Base-by-base conservation (phyloP, 2,329 filamentous ascomycete genomes). In the Cylindrodendrum hubeiense region DNA sequence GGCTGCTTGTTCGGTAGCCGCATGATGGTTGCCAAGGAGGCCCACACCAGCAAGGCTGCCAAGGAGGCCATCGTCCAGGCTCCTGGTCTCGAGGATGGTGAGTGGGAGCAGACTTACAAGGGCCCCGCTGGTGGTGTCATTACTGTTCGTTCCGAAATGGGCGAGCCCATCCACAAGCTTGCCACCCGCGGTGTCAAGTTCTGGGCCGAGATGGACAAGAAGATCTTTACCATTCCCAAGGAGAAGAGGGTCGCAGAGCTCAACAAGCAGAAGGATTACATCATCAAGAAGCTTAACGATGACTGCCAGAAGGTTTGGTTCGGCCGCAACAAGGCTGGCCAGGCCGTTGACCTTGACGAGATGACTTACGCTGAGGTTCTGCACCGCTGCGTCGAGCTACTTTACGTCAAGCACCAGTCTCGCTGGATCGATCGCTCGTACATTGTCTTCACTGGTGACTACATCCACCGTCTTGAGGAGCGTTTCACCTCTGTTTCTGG, bases 241-340 rank as follows among this genome's bases (percentile, higher is more conserved):
- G 94, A 95, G 77, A 97, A 98, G 86, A 91, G 94, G 44, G 85
- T 97, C 22, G 87, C 92, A 2, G 94, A 96, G 82, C 86, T 98
- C 44, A 93, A 94, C 85, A 97, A 96, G 84, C 91, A 93, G 77
- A 91, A 93, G 56, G 90, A 93, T 52, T 92, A 97, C 82, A 97
- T 97, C 79, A 97, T 98, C 83, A 92, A 95, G 85, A 96, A 95
- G 80, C 89, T 98, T 73, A 98, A 98, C 76, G 94, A 95, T 69
- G 94, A 98, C 79, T 98, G 95, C 86, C 94, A 97, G 74, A 97
- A 97, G 84, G 93, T 97, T 12, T 98, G 95, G 95, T 98, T 98
- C 75, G 95, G 94, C 59, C 90, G 91, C 72, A 96, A 97, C 83
- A 89, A 90, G 76, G 87, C 87, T 54, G 93, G 94, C 58, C 86